These are phyloP conservation scores for Pseudopyricularia cyperi DNA, from an alignment of 2,329 filamentous ascomycete genomes.

Conservation along the genomic window DNA sequence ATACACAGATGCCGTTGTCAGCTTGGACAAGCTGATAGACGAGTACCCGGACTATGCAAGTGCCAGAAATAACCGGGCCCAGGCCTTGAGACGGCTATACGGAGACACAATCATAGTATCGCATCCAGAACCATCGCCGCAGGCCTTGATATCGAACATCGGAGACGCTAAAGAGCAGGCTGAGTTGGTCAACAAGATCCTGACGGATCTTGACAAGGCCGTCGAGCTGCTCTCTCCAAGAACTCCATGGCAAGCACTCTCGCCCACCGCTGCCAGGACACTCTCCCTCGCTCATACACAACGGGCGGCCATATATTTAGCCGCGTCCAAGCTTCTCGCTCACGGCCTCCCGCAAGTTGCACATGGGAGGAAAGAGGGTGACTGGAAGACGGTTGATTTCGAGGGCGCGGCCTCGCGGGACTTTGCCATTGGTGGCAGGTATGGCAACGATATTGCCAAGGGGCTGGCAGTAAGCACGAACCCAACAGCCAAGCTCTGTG, in stretches of 20 bases:
- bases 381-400: conserved; percentile 41
- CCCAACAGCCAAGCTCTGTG: conserved; percentile 56
- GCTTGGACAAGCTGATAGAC: conserved; percentile 42
- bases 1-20: conserved; percentile 32
- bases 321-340: conserved; percentile 39
- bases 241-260: conserved; percentile 38
- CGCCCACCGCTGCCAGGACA: conserved; percentile 50
- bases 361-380: conserved; percentile 25
- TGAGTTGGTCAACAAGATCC: conserved; percentile 3
- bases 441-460: conserved; percentile 53
- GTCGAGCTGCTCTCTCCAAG: conserved; percentile 45
- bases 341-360: conserved; percentile 22
- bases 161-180: conserved; percentile 2
- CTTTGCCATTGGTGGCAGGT: conserved; percentile 50
- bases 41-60: conserved; percentile 55
- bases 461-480: conserved; percentile 52
- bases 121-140: conserved; percentile 15
- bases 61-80: conserved; percentile 62
- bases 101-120: conserved; percentile 44
- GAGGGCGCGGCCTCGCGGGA: conserved; percentile 50
- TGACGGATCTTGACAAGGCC: conserved; percentile 43
- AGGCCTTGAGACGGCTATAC: conserved; percentile 48
- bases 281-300: conserved; percentile 62
- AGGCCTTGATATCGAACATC: conserved; percentile 24
- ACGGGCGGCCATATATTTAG: conserved; percentile 50